Base-by-base conservation (phyloP, 352 stramenopile species). In the Peronosclerospora sorghi region DNA sequence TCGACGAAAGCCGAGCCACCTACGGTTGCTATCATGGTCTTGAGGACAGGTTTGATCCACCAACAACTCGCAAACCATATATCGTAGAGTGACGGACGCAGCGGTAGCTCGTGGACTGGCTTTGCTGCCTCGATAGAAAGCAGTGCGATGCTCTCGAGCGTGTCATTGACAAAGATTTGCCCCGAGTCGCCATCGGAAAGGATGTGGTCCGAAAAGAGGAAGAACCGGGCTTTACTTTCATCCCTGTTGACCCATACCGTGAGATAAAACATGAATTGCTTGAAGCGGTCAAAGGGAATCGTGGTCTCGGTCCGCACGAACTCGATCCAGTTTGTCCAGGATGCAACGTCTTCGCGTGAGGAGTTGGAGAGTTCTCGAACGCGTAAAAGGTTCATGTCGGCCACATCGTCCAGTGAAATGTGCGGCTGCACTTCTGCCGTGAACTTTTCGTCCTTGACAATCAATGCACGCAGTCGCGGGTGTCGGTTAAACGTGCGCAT, bases 401-500 rank as follows among this genome's bases (percentile, higher is more conserved):
- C 35, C 26, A 71, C 56, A 23, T 73, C 59, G 15, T 67, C 49
- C 19, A 71, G 35, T 13, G 56, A 48, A 21, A 83, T 44, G 0
- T 32, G 51, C 1, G 64, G 51, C 18, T 77, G 53, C 8, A 81
- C 46, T 44, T 77, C 57, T 2, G 32, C 68, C 35, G 32, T 67
- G 32, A 61, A 63, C 23, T 68, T 56, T 37, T 65, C 53, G 45
- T 62, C 49, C 28, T 59, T 50, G 24, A 73, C 12, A n/a, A 73
- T 24, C 9, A 63, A 14, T 0, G 51, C 36, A 1, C 73, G 73
- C 44, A 86, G 66, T 19, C 65, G 68, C 8, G 73, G 68, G 42
- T 82, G 61, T 13, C 69, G 50, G 52, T 86, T 86, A 45, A 72
- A 82, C 0, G 73, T 76, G 2, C 51, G 49, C 45, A 78, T 59